Evolutionary conservation across 2,329 filamentous ascomycete species (phyloP).

Genomic region (Didymellaceae sp.): DNA sequence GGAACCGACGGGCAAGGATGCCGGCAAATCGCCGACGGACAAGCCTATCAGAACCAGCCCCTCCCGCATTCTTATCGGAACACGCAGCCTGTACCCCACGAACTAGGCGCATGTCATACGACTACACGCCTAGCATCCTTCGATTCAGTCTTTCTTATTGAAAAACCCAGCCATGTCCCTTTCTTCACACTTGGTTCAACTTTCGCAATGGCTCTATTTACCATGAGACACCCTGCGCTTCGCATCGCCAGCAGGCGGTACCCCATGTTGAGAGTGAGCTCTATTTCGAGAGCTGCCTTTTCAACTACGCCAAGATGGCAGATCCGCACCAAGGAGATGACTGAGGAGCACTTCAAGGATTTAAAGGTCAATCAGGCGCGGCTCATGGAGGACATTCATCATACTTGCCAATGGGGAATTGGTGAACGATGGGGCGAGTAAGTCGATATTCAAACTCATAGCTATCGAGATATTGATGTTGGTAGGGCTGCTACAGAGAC

Average conservation of each 20-base stretch:
- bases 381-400: constrained; percentile 68
- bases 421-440: constrained; percentile 73
- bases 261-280: constrained; percentile 23
- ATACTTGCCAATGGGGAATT: constrained; percentile 70
- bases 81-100: constrained; percentile 22
- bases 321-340: constrained; percentile 56
- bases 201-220: constrained; percentile 24
- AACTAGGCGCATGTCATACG: constrained; percentile 27
- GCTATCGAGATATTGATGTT: not conserved
- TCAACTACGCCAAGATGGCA: constrained; percentile 39
- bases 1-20: constrained; percentile 2
- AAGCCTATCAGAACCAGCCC: constrained; percentile 12
- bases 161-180: constrained; percentile 11
- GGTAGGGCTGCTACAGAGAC: constrained; percentile 65
- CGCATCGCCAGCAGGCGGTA: constrained; percentile 31
- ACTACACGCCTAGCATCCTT: constrained; percentile 16
- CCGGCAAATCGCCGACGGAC: constrained; percentile 14
- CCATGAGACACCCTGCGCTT: constrained; percentile 19
- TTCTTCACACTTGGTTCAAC: constrained; percentile 5
- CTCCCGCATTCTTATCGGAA: constrained; percentile 28
- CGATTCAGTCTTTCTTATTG: constrained; percentile 21
- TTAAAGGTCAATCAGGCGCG: constrained; percentile 65
- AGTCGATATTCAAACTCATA: not conserved
- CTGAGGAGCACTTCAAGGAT: constrained; percentile 58
- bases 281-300: constrained; percentile 31